Evolutionary conservation across 1,139 yeast species (phyloP), one percentile per base, ranked within the genome.

Genomic region (Blastobotrys arbuscula): DNA sequence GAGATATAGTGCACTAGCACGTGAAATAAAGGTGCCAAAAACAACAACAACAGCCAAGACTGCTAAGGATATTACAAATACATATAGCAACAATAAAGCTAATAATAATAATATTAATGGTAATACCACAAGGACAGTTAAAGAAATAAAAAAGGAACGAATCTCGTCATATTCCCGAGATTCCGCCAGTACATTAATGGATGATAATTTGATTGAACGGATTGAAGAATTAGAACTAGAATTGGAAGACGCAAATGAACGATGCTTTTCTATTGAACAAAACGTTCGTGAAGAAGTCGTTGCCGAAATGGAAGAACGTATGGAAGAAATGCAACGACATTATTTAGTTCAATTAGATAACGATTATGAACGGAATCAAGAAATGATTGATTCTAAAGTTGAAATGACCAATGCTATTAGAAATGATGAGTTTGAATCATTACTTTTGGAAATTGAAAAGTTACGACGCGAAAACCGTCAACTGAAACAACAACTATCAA

Each of bases 1-100:
- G 45, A 56, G 72, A 45, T 72, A 72, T 47, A 63, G 72, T 2
- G 67, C 73, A 20, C 66, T 72, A 39, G 69, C 68, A 2, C 53
- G 64, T 13, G 63, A 64, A 13, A 59, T 64, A 19, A 50, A 57
- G 0, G 56, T 61, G 4, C 62, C 63, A 3, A 3, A 3, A 12
- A 9, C 7, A 52, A 55, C 39, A 48, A 55, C 21, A 39, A 60
- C 23, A 50, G 56, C 39, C 50, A 55, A 16, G 57, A 33, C 18
- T 6, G 18, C 36, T 10, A 30, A 20, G 3, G 24, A 35, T 28
- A 28, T 28, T 28, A 28, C 39, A 24, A 36, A 19, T 19, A 36
- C 23, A 8, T 35, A n/a, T 24, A 31, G 35, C 4, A 18, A 24
- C 20, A 4, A 28, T 28, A 4, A 28, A 5, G 13, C 10, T 9